These are phyloP conservation scores for Argentina anserina DNA, from an alignment of 306 rosid species.

Conservation along the genomic window DNA sequence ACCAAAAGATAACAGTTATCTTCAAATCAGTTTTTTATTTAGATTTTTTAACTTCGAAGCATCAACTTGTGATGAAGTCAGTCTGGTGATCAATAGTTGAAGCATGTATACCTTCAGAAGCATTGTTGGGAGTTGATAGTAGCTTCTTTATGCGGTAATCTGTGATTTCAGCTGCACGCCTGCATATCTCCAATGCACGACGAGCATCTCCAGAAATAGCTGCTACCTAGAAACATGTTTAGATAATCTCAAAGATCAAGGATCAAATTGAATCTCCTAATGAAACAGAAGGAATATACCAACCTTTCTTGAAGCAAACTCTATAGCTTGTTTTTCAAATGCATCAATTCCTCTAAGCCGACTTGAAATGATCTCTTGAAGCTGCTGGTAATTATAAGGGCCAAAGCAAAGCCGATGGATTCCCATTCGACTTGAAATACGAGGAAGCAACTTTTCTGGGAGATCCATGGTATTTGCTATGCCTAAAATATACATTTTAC, in stretches of 20 bases:
- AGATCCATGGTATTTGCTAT: constrained; percentile 99
- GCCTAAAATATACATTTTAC: constrained; percentile 47
- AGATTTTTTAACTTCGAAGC: neutral
- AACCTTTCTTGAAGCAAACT: constrained; percentile 20
- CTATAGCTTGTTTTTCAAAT: constrained; percentile 47
- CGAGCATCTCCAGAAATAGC: constrained; percentile 98
- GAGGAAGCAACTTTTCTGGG: constrained; percentile 98
- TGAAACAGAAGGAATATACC: neutral
- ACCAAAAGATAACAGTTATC: neutral
- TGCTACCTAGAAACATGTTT: constrained; percentile 64
- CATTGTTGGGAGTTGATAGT: constrained; percentile 33
- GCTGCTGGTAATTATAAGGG: constrained; percentile 88
- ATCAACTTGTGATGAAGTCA: too few relatives aligned
- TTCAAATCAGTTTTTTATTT: neutral
- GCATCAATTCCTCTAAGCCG: constrained; percentile 85
- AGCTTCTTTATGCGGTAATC: constrained; percentile 61
- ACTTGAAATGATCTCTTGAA: constrained; percentile 84
- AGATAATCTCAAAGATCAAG: constrained; percentile 15
- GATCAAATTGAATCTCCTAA: neutral
- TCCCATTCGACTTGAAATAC: constrained; percentile 98
- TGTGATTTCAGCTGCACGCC: constrained; percentile 90
- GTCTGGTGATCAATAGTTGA: neutral
- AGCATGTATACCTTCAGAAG: constrained; percentile 48
- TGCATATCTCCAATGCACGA: constrained; percentile 89
- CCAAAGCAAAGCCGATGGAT: constrained; percentile 95